A percentile compares a stretch with the other conserved stretches of the same genome.
These are phyloP conservation scores for Hondaea fermentalgiana DNA, from an alignment of 108 stramenopile genomes.

Conservation along the genomic window DNA sequence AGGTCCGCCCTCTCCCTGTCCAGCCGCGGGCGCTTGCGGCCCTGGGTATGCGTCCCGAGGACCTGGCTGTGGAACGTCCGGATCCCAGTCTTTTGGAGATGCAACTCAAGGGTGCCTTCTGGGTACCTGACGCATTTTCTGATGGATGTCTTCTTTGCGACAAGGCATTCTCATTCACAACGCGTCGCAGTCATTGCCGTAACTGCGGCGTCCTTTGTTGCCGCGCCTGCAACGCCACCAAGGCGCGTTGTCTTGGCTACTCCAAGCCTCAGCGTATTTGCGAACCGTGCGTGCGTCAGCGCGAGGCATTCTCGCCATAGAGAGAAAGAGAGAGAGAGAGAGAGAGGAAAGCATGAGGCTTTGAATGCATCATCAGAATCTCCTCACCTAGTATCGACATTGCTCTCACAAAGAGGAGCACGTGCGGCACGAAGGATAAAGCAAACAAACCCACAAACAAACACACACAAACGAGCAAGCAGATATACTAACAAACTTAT, in stretches of 20 bases:
- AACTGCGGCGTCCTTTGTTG: background rate
- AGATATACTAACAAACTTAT: no score
- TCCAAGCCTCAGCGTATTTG: background rate
- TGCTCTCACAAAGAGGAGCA: no score
- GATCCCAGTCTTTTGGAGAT: background rate
- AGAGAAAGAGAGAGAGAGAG: background rate
- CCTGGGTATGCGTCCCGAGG: background rate
- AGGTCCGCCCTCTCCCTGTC: background rate
- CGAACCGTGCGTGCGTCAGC: background rate
- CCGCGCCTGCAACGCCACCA: background rate
- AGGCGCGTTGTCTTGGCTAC: conserved; percentile 5
- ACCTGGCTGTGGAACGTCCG: background rate
- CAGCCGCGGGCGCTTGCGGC: background rate
- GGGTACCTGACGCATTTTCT: background rate
- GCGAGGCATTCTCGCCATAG: background rate
- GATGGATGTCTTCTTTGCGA: background rate
- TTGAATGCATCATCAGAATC: no score
- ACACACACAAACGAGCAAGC: no score
- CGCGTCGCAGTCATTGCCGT: background rate
- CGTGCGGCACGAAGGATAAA: no score
- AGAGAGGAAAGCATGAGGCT: no score
- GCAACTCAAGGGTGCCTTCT: background rate
- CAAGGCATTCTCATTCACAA: background rate
- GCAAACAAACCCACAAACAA: no score
- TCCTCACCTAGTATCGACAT: no score